Conservation (phyloP, 306 rosid genomes). For the Sesbania bispinosa region DNA sequence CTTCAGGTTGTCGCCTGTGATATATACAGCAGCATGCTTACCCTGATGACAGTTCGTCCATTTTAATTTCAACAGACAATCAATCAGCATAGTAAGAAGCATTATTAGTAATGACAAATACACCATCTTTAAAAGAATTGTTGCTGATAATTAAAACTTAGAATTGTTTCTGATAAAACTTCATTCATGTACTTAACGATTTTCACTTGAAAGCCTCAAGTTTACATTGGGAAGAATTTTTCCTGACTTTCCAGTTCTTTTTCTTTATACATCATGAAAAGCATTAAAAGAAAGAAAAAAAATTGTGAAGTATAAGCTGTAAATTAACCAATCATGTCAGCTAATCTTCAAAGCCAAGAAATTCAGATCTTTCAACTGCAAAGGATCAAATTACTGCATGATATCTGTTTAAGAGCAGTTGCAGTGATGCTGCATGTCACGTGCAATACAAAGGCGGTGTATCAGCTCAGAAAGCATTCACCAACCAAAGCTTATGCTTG, state of each 20-base stretch:
- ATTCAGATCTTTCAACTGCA: neutral
- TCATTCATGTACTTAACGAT: too few species aligned
- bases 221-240: neutral
- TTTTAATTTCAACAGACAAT: too few species aligned
- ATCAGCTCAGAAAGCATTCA: neutral
- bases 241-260: neutral
- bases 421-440: constrained; percentile 19
- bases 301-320: neutral
- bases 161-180: too few species aligned
- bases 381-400: neutral
- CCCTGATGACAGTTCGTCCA: too few species aligned
- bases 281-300: neutral
- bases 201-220: too few species aligned
- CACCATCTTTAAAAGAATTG: too few species aligned
- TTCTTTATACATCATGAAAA: neutral
- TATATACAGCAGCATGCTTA: too few species aligned
- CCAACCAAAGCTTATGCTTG: constrained; percentile 14
- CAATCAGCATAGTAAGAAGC: too few species aligned
- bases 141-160: too few species aligned
- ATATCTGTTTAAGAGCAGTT: too few species aligned
- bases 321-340: neutral
- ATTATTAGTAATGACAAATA: too few species aligned
- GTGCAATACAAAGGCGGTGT: neutral
- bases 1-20: too few species aligned
- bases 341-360: neutral